Percentiles rank a stretch among this genome's conserved stretches.
Evolutionary conservation across 2,329 filamentous ascomycete genomes (phyloP).

Genomic region (Xenosphaeropsis pyriputrescens): DNA sequence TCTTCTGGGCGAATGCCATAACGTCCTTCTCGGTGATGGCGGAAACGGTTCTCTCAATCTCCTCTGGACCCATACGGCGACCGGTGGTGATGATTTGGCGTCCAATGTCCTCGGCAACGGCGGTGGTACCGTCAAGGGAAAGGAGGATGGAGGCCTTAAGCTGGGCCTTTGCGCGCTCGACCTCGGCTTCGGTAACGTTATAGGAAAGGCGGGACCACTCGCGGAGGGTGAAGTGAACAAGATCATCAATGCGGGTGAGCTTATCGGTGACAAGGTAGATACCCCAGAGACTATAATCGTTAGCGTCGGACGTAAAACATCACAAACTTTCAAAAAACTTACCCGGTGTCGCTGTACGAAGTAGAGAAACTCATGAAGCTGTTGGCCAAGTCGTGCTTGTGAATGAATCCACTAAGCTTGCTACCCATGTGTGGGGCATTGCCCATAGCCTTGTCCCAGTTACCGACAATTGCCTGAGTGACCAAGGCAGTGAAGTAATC

Average conservation of each 20-base stretch:
- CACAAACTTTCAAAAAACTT: constrained; percentile 23
- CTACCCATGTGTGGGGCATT: constrained; percentile 94
- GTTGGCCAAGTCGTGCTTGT: constrained; percentile 92
- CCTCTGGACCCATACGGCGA: constrained; percentile 75
- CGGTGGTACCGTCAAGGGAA: constrained; percentile 92
- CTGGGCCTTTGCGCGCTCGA: constrained; percentile 97
- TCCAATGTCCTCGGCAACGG: constrained; percentile 95
- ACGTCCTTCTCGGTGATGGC: constrained; percentile 89
- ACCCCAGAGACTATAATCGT: constrained; percentile 72
- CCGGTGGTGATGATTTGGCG: constrained; percentile 97
- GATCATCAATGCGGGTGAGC: constrained; percentile 75
- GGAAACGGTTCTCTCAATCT: constrained; percentile 88
- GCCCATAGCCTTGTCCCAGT: constrained; percentile 98
- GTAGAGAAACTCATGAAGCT: constrained; percentile 99
- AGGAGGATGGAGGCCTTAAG: constrained; percentile 97
- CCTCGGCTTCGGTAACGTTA: constrained; percentile 78
- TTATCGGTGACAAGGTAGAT: constrained; percentile 96
- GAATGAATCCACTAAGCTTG: constrained; percentile 91
- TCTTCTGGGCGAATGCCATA: constrained; percentile 88
- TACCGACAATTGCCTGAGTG: constrained; percentile 95
- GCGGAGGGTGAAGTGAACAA: constrained; percentile 94
- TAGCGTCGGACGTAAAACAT: constrained; percentile 17
- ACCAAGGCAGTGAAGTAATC: constrained; percentile 98
- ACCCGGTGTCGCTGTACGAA: constrained; percentile 98
- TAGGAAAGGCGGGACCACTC: constrained; percentile 94